Conservation (phyloP, 2,329 filamentous ascomycete genomes). For the Fusarium xyrophilum region DNA sequence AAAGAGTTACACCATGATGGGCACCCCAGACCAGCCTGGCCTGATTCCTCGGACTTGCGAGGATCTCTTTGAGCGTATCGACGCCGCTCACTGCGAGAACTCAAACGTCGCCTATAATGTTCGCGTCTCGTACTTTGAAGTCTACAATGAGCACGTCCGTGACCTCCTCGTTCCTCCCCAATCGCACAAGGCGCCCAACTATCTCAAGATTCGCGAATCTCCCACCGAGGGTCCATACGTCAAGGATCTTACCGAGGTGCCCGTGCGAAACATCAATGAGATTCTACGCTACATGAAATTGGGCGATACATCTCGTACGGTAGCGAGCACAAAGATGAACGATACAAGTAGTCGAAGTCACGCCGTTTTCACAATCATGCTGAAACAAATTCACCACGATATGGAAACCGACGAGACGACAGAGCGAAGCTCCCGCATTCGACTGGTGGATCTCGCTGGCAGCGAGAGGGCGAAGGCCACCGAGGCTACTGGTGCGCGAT, state of each 20-base stretch:
- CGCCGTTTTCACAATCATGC: constrained; percentile 95
- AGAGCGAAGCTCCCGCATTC: constrained; percentile 90
- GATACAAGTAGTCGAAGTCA: constrained; percentile 96
- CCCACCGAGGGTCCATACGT: constrained; percentile 95
- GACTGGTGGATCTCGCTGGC: constrained; percentile 92
- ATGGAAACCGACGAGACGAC: constrained; percentile 98
- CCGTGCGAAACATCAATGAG: constrained; percentile 85
- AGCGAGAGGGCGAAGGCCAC: constrained; percentile 95
- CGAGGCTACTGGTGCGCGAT: constrained; percentile 87
- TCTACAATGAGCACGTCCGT: constrained; percentile 98
- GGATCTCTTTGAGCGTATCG: constrained; percentile 93
- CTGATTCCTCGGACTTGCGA: constrained; percentile 95
- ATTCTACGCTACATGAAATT: constrained; percentile 90
- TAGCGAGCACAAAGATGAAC: constrained; percentile 98
- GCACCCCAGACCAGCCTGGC: constrained; percentile 80
- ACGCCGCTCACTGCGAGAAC: constrained; percentile 75
- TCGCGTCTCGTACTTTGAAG: constrained; percentile 97
- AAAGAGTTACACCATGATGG: constrained; percentile 99
- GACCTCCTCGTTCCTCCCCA: constrained; percentile 82
- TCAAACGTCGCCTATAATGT: constrained; percentile 97
- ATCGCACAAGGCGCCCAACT: constrained; percentile 78
- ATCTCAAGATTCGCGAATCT: constrained; percentile 96
- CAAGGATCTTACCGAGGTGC: constrained; percentile 92
- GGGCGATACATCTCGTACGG: constrained; percentile 86
- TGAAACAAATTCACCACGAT: constrained; percentile 98